phyloP scores from a whole-genome alignment of 441 rosid genomes.

The Brassica hybrid region DNA sequence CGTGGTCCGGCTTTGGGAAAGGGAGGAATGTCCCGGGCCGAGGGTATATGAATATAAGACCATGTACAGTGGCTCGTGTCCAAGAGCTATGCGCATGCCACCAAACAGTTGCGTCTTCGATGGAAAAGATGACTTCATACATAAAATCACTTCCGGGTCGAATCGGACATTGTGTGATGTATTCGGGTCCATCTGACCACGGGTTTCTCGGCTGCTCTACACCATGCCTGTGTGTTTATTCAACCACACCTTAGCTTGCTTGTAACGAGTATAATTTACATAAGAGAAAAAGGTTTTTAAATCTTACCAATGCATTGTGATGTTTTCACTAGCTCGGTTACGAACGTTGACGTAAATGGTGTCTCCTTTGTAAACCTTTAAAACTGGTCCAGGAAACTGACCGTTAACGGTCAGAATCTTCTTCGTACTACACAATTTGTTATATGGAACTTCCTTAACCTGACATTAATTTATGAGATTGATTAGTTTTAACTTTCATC shows the following conservation, averaged over 20 bases:
- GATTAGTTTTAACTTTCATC: neutral
- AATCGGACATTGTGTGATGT: slow-evolving; percentile 67
- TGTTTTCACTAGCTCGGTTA: slow-evolving; percentile 40
- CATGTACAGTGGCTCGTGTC: slow-evolving; percentile 61
- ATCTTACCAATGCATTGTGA: slow-evolving; percentile 66
- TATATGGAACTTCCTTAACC: slow-evolving; percentile 51
- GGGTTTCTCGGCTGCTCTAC: slow-evolving; percentile 71
- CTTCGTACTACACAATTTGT: slow-evolving; percentile 56
- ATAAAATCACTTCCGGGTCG: slow-evolving; percentile 54
- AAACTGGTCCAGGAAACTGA: slow-evolving; percentile 70
- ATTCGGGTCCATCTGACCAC: slow-evolving; percentile 74
- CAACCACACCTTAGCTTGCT: neutral
- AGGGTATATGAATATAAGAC: slow-evolving; percentile 58
- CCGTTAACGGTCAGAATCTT: slow-evolving; percentile 63
- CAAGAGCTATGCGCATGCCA: slow-evolving; percentile 81
- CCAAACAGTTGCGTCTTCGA: slow-evolving; percentile 68
- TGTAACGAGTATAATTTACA: neutral
- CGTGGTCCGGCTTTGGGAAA: slow-evolving; percentile 51
- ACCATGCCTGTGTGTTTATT: slow-evolving; percentile 61
- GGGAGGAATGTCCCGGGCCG: slow-evolving; percentile 44
- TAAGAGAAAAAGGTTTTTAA: neutral
- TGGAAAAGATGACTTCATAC: slow-evolving; percentile 49
- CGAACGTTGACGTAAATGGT: slow-evolving; percentile 50
- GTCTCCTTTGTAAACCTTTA: too few species aligned
- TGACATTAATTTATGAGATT: slow-evolving; percentile 17